Evolutionary conservation across 2,329 filamentous ascomycete genomes (phyloP).

Genomic region (Parastagonospora avenae): DNA sequence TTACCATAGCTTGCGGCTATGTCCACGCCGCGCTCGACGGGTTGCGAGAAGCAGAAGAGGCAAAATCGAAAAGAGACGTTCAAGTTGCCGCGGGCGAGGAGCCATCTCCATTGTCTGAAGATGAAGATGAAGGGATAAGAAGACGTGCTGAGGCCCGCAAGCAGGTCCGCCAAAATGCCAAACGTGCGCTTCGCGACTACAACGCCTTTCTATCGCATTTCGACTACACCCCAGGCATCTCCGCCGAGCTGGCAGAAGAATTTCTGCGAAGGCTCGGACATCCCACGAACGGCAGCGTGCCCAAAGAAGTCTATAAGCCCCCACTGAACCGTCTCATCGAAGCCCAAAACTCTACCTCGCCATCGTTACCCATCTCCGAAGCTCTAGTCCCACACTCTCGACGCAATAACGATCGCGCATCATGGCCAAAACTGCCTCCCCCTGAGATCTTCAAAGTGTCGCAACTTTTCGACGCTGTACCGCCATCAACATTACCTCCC

Average conservation of each 20-base stretch:
- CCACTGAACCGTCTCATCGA: conserved; percentile 36
- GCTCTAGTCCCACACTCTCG: conserved; percentile 52
- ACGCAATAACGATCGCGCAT: conserved; percentile 38
- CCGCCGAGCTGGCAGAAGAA: conserved; percentile 63
- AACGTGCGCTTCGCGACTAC: conserved; percentile 76
- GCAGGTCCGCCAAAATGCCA: conserved; percentile 73
- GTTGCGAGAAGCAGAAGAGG: conserved; percentile 47
- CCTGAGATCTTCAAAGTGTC: conserved; percentile 62
- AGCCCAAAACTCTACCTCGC: conserved; percentile 13
- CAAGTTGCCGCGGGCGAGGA: conserved; percentile 33
- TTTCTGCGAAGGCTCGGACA: conserved; percentile 48
- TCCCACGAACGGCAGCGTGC: conserved; percentile 20
- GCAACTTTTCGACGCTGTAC: conserved; percentile 72
- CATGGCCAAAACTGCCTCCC: conserved; percentile 55
- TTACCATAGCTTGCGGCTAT: conserved; percentile 71
- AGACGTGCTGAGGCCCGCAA: conserved; percentile 67
- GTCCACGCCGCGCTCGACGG: conserved; percentile 63
- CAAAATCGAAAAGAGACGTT: conserved; percentile 30
- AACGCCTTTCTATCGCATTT: conserved; percentile 73
- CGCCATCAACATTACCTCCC: conserved; percentile 68
- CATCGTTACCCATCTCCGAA: conserved; percentile 38
- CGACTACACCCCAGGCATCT: conserved; percentile 77
- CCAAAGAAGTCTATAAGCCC: conserved; percentile 9
- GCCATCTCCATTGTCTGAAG: conserved; percentile 45
- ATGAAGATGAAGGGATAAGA: conserved; percentile 55